Evolutionary conservation across 2,329 filamentous ascomycete genomes (phyloP), one percentile per base, ranked within the genome.

Genomic region (Bipolaris zeicola): DNA sequence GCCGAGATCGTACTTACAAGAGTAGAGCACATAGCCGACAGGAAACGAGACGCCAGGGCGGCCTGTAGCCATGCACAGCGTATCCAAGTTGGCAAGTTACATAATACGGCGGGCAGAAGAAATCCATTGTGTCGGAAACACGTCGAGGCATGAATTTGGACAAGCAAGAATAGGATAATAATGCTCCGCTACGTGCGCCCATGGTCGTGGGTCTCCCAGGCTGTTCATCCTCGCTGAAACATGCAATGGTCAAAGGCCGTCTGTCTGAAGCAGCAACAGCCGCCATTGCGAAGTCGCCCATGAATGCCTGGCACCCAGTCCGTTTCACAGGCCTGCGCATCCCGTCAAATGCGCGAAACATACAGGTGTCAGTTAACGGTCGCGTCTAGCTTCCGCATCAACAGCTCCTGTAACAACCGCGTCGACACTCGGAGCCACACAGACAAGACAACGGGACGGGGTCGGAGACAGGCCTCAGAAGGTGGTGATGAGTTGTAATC

Each of bases 391-490:
- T 56, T 57, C 54, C 38, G 44, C 33, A 24, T 26, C 50, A 42
- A 13, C n/a, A 46, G 36, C 2, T 16, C 16, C 37, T 42, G 50
- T 42, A 47, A 53, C 46, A 41, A 20, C 11, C 28, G 37, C 41
- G 43, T 28, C 45, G 13, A n/a, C 18, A 8, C 38, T 57, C 50
- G 31, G 37, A 34, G 44, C 49, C 49, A 48, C 26, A 26, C 26
- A 26, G 26, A 42, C 37, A 57, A 33, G 28, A 2, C n/a, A 14
- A 13, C n/a, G 24, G 4, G 42, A n/a, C 31, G 24, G 38, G 26
- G 8, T 6, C 7, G 26, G 50, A 26, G 18, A 64, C 61, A 62
- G 61, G 61, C 61, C 59, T 64, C 61, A 64, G 61, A 62, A 64
- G 22, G 38, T 62, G 46, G 51, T 63, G 50, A 50, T 58, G 55